phyloP scores from a whole-genome alignment of 2,329 filamentous ascomycete genomes.

The Cladosporium sp. region DNA sequence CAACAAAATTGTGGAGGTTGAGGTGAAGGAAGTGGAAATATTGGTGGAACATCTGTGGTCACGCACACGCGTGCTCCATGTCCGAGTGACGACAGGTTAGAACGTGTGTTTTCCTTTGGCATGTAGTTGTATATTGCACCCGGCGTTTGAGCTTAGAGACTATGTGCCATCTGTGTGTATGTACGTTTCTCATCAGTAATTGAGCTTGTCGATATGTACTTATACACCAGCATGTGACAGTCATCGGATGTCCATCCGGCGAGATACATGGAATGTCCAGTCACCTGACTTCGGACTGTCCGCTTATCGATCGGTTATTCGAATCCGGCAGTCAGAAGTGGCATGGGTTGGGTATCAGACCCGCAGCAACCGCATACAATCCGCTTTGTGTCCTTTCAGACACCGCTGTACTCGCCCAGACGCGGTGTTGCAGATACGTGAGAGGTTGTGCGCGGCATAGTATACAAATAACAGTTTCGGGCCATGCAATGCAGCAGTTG shows the following conservation, averaged over 20 bases:
- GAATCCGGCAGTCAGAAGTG: background rate
- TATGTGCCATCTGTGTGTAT: constrained; percentile 23
- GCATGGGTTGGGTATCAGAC: constrained; percentile 1
- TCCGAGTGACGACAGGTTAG: constrained; percentile 14
- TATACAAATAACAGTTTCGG: background rate
- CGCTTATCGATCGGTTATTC: background rate
- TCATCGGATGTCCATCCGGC: background rate
- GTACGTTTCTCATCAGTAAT: constrained; percentile 20
- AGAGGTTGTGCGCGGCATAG: background rate
- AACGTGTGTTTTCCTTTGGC: constrained; percentile 22
- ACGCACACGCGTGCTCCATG: constrained; percentile 12
- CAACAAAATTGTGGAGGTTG: constrained; percentile 8
- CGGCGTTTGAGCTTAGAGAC: constrained; percentile 25
- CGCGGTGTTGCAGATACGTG: background rate
- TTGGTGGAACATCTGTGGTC: constrained; percentile 12
- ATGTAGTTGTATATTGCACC: constrained; percentile 32
- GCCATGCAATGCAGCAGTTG: constrained; percentile 2
- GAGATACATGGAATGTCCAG: background rate
- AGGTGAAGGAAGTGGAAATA: constrained; percentile 4
- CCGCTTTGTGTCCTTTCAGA: constrained; percentile 7
- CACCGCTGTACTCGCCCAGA: background rate
- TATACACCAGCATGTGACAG: background rate
- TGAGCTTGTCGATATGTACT: background rate
- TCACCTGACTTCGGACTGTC: background rate
- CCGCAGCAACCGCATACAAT: constrained; percentile 18